A percentile compares a stretch with the other conserved stretches of the same genome.
phyloP scores from a whole-genome alignment of 257 asterid genomes.

The Eustoma russellianum region DNA sequence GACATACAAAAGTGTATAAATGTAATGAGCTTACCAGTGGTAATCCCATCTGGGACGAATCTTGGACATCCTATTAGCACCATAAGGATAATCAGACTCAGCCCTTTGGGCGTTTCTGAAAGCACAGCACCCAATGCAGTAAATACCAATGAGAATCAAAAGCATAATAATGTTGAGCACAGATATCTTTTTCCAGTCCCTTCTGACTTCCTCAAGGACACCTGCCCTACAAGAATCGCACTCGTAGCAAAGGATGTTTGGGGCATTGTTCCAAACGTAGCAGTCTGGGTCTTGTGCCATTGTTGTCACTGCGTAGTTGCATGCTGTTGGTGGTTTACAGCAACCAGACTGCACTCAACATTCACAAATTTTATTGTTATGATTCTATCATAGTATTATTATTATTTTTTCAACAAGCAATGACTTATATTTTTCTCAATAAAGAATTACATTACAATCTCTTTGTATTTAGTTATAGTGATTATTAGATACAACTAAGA shows the following conservation, averaged over 20 bases:
- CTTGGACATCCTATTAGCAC: conserved; percentile 74
- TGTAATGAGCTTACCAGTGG: conserved; percentile 55
- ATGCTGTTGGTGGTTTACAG: conserved; percentile 92
- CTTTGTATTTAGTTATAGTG: too few relatives aligned
- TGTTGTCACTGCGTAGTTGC: conserved; percentile 53
- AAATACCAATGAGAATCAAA: conserved; percentile 64
- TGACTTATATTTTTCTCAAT: too few relatives aligned
- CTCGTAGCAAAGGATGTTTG: conserved; percentile 62
- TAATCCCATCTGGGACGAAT: conserved; percentile 94
- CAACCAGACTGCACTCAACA: conserved; percentile 65
- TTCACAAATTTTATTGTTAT: too few relatives aligned
- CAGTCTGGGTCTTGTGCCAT: conserved; percentile 66
- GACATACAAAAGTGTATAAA: too few relatives aligned
- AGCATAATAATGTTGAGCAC: conserved; percentile 78
- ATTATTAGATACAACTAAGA: too few relatives aligned
- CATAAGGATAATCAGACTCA: conserved; percentile 46
- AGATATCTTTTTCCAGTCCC: conserved; percentile 84
- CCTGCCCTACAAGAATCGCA: conserved; percentile 97
- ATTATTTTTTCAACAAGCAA: too few relatives aligned
- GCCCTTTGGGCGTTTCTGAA: conserved; percentile 69
- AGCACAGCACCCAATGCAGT: conserved; percentile 91
- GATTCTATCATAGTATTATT: too few relatives aligned
- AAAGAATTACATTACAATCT: too few relatives aligned
- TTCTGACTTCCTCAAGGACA: conserved; percentile 64
- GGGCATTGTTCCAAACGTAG: conserved; percentile 76